Base-by-base conservation (phyloP, 306 rosid species). In the Casuarina cunninghamiana region DNA sequence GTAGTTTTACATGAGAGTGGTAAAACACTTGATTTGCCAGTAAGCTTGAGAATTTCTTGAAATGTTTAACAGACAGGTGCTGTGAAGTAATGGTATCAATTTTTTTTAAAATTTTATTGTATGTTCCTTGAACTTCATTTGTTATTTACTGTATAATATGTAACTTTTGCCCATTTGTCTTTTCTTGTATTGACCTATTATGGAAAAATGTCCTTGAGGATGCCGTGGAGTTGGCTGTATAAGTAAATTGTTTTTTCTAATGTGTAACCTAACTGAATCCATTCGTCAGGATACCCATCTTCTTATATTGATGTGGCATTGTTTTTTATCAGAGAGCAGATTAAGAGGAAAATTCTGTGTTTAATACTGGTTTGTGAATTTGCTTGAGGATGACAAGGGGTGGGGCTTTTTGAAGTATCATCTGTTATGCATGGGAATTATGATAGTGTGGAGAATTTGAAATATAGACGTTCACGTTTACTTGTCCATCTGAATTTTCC, bases 401-500 rank as follows among this genome's bases (percentile, higher is more conserved):
- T 61, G 11, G 68, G 17, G 7, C 68, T 12, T 35, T 12, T 35
- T 10, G 6, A 61, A 61, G 5, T 61, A 35, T 35, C 16, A 0
- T 37, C 19, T 32, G 42, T 61, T 35, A 35, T 35, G 68, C 9
- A 7, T 62, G 11, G 68, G 69, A 38, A 62, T 37, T 35, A 11
- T 6, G 12, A 62, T 62, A 15, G 1, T 32, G 5, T 35, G 45
- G 11, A 35, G n/a, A 35, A 37, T 62, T 37, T 12, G 69, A 37
- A 62, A 37, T 26, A 1, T 26, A 26, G 32, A 26, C 32, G 32
- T 43, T 37, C 15, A 21, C 26, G 0, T n/a, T 6, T 5, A 5
- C 61, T n/a, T 55, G 26, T 55, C 68, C 44, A 62, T 62, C 44
- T 62, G 69, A 62, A 62, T 13, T 13, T 62, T 37, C 44, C 69